Percentiles rank a stretch among this genome's conserved stretches.
phyloP scores from a whole-genome alignment of 2,329 filamentous ascomycete species.

The Cordyceps javanica region DNA sequence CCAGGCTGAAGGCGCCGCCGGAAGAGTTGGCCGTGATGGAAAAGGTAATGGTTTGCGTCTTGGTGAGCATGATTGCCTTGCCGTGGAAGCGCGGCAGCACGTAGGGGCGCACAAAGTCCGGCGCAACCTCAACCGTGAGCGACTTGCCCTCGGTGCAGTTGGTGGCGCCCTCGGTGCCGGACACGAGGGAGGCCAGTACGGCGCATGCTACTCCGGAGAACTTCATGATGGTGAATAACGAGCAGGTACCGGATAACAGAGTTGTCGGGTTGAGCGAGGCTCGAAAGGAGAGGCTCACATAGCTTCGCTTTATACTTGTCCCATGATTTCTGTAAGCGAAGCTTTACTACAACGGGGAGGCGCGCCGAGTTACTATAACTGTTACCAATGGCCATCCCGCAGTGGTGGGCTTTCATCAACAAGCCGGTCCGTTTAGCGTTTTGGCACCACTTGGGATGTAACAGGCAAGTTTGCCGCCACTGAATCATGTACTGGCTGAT shows the following conservation, averaged over 20 bases:
- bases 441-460: too few relatives aligned
- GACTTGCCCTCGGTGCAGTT: background rate
- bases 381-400: slow-evolving; percentile 1
- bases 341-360: background rate
- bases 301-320: background rate
- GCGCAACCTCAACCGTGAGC: slow-evolving; percentile 17
- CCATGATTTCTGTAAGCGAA: background rate
- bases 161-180: background rate
- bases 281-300: too few relatives aligned
- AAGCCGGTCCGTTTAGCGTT: too few relatives aligned
- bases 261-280: too few relatives aligned
- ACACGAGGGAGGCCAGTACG: background rate
- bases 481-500: too few relatives aligned
- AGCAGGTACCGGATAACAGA: background rate
- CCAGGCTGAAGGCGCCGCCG: slow-evolving; percentile 18
- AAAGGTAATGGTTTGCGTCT: slow-evolving; percentile 19
- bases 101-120: slow-evolving; percentile 19
- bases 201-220: background rate
- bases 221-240: background rate
- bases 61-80: slow-evolving; percentile 17
- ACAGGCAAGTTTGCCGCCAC: too few relatives aligned
- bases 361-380: background rate
- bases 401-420: too few relatives aligned
- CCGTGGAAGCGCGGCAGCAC: slow-evolving; percentile 20
- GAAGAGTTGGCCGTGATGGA: slow-evolving; percentile 20